Evolutionary conservation across 1,284 basidiomycete genomes (phyloP).

Genomic region (Boletellus sp.): DNA sequence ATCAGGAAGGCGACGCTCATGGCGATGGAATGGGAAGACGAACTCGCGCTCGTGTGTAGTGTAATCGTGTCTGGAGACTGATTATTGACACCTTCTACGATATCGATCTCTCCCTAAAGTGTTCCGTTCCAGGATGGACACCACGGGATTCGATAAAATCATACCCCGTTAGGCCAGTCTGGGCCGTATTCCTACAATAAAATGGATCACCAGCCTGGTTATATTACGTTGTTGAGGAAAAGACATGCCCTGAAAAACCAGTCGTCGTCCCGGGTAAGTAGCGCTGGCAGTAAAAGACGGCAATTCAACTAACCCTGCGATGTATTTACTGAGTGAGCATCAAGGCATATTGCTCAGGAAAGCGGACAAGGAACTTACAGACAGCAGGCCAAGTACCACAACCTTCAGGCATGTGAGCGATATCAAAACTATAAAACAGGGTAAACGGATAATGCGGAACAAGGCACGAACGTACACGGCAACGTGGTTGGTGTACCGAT

Average conservation of each 20-base stretch:
- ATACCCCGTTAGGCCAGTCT: slow-evolving; percentile 24
- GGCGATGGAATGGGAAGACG: not conserved
- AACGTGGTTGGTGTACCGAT: slow-evolving; percentile 33
- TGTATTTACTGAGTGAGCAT: not conserved
- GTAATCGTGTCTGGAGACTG: slow-evolving; percentile 52
- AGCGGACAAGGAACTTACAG: slow-evolving; percentile 13
- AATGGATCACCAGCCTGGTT: no score
- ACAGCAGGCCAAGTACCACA: slow-evolving; percentile 41
- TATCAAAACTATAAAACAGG: slow-evolving; percentile 30
- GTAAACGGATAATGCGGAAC: not conserved
- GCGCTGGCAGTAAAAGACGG: not conserved
- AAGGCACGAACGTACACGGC: slow-evolving; percentile 25
- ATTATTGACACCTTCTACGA: slow-evolving; percentile 66
- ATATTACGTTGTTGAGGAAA: not conserved
- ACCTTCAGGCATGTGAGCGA: slow-evolving; percentile 37
- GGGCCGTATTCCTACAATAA: slow-evolving; percentile 20
- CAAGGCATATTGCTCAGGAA: not conserved
- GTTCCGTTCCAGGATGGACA: not conserved
- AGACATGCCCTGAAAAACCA: slow-evolving; percentile 11
- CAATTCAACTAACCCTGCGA: slow-evolving; percentile 21
- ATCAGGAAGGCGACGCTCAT: slow-evolving; percentile 4
- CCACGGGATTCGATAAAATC: not conserved
- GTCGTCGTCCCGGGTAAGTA: slow-evolving; percentile 4
- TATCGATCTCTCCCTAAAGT: slow-evolving; percentile 54
- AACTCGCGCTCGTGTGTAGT: slow-evolving; percentile 53